Evolutionary conservation across 192 early-diverging fungal species (phyloP), one percentile per base, ranked within the genome.

Genomic region (Backusella australiensis): DNA sequence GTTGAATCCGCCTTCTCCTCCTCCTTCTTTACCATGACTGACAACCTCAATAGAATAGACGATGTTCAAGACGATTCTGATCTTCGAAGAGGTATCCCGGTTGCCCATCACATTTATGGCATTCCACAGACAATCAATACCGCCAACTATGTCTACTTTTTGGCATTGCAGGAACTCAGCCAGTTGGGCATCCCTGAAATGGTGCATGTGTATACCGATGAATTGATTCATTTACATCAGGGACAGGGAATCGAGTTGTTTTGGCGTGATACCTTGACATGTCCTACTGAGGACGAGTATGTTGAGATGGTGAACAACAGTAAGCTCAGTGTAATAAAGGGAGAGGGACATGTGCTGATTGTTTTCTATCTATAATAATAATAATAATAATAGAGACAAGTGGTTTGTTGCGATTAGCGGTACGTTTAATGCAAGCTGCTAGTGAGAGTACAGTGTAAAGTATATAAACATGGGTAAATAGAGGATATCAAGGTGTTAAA

Each of bases 51-150:
- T 11, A 94, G 93, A 74, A 92, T 99, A 36, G 98, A 99, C 77
- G 98, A 99, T 67, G 93, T 99, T 35, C 94, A 99, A 81, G 98
- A 99, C 75, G 93, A 90, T 75, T 97, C 96, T 0, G 88, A 87
- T 38, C 75, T 98, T 67, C 85, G 98, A 67, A 80, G 98, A 78
- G 96, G 97, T 6, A 84, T 91, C 65, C 89, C 97, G 72, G 97
- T 96, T 32, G 96, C 98, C 2, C 97, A 99, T 84, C 93, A 95
- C 72, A 96, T 99, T 66, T 99, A 92, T 86, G 98, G 98, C 6
- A 84, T 93, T n/a, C 89, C 98, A 6, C 88, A 90, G 67, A 94
- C 95, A 2, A 98, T 99, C 73, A 98, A 98, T 76, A 96, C 92
- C 38, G 97, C 95, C 19, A 98, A 98, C 79, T 97, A 95, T 73